A percentile compares a stretch with the other conserved stretches of the same genome.
Evolutionary conservation across 2,329 filamentous ascomycete species (phyloP).

Genomic region (Nigrospora sphaerica): DNA sequence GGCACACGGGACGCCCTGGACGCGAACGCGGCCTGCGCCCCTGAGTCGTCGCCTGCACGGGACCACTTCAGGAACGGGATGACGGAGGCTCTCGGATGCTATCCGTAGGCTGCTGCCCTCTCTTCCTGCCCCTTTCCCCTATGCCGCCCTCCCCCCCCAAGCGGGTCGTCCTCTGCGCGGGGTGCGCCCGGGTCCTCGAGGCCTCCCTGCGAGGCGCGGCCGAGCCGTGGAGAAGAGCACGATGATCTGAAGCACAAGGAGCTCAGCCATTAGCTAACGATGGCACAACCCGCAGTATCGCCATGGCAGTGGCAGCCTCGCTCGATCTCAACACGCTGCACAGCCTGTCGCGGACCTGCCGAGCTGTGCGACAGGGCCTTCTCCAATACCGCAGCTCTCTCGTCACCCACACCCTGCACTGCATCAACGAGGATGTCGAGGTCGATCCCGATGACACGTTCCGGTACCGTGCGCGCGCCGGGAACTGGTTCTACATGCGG

Average conservation of each 20-base stretch:
- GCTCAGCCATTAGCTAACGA: too few relatives aligned
- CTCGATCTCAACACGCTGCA: constrained; percentile 86
- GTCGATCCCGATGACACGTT: constrained; percentile 49
- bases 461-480: constrained; percentile 49
- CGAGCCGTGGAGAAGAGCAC: too few relatives aligned
- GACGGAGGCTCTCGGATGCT: constrained; percentile 57
- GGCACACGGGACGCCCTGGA: too few relatives aligned
- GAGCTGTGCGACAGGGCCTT: constrained; percentile 69
- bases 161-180: too few relatives aligned
- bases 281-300: constrained; percentile 49
- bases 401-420: constrained; percentile 69
- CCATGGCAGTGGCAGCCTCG: constrained; percentile 64
- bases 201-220: too few relatives aligned
- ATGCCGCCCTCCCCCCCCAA: background rate
- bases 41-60: constrained; percentile 14
- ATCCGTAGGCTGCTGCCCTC: constrained; percentile 51
- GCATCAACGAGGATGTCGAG: constrained; percentile 60
- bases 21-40: too few relatives aligned
- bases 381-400: constrained; percentile 72
- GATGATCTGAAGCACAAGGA: too few relatives aligned
- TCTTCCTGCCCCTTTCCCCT: constrained; percentile 11
- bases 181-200: too few relatives aligned
- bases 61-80: constrained; percentile 52
- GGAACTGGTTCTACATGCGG: constrained; percentile 54
- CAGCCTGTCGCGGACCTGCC: constrained; percentile 74